Conservation (phyloP, 306 rosid genomes). For the Oemleria cerasiformis region DNA sequence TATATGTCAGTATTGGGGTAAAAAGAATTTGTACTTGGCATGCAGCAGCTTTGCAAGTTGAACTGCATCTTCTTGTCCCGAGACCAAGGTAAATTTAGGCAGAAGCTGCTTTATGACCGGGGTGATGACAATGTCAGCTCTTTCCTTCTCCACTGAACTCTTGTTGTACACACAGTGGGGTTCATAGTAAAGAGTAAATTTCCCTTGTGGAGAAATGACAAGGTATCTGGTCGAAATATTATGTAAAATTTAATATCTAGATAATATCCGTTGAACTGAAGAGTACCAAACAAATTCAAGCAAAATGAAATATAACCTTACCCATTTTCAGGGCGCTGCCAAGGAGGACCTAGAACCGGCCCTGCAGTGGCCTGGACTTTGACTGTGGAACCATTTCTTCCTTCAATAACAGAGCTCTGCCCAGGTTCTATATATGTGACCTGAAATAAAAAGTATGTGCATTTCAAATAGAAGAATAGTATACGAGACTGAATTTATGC, state of each 20-base stretch:
- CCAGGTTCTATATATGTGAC: constrained; percentile 86
- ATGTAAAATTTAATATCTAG: neutral
- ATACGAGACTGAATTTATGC: constrained; percentile 5
- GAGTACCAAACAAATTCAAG: neutral
- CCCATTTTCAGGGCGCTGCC: constrained; percentile 99
- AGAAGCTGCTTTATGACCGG: constrained; percentile 89
- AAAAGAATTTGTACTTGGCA: constrained; percentile 51
- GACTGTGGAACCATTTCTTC: constrained; percentile 53
- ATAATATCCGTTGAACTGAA: neutral
- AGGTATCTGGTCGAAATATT: constrained; percentile 56
- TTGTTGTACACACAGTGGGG: constrained; percentile 83
- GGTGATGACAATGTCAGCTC: constrained; percentile 82
- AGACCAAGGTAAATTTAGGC: constrained; percentile 80
- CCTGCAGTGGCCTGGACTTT: constrained; percentile 79
- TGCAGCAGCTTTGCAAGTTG: constrained; percentile 73
- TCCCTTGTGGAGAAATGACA: constrained; percentile 55
- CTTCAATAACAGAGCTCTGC: constrained; percentile 67
- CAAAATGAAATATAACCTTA: constrained; percentile 30
- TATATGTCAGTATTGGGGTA: constrained; percentile 2
- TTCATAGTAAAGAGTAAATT: constrained; percentile 80
- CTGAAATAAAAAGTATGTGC: constrained; percentile 31
- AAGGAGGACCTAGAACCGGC: constrained; percentile 95
- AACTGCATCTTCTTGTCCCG: constrained; percentile 96
- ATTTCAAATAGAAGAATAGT: constrained; percentile 11
- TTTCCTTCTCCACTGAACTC: constrained; percentile 55